These are phyloP conservation scores for Chrysoporthe puriensis DNA, from an alignment of 2,329 filamentous ascomycete genomes.

Conservation along the genomic window DNA sequence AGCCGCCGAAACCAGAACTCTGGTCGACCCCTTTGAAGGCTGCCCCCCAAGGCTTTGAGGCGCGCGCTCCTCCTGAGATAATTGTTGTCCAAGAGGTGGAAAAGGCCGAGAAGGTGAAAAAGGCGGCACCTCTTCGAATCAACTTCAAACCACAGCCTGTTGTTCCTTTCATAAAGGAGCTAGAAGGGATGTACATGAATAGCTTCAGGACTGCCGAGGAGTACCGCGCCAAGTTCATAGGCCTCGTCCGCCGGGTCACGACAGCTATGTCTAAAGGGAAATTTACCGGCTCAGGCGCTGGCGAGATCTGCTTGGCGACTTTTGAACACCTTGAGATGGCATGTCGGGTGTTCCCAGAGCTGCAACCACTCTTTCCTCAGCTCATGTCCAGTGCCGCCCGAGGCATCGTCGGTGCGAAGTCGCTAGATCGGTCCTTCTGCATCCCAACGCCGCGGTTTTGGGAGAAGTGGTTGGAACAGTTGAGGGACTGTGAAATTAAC, in stretches of 20 bases:
- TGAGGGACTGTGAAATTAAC: conserved; percentile 11
- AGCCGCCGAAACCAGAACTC: conserved; percentile 44
- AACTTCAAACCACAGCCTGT: conserved; percentile 2
- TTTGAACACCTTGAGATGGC: conserved; percentile 8
- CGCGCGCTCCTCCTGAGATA: neutral
- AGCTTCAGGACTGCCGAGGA: neutral
- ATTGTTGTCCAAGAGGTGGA: neutral
- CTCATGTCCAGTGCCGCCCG: conserved; percentile 12
- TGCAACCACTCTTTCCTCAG: neutral
- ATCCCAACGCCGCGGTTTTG: conserved; percentile 12
- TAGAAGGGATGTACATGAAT: conserved; percentile 31
- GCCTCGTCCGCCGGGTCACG: neutral
- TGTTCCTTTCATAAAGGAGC: conserved; percentile 31
- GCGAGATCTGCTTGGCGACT: conserved; percentile 17
- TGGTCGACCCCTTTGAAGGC: conserved; percentile 8
- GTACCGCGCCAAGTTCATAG: neutral
- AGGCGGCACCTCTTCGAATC: neutral
- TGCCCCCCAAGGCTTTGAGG: no score
- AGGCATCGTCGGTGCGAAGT: conserved; percentile 10
- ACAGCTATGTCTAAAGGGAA: conserved; percentile 12
- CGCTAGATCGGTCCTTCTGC: conserved; percentile 12
- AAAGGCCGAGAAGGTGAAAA: neutral
- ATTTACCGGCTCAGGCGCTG: conserved; percentile 16
- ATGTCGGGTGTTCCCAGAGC: conserved; percentile 2
- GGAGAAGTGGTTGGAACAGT: conserved; percentile 18